Conservation (phyloP, 805 yeast genomes). For the Candida wancherniae region DNA sequence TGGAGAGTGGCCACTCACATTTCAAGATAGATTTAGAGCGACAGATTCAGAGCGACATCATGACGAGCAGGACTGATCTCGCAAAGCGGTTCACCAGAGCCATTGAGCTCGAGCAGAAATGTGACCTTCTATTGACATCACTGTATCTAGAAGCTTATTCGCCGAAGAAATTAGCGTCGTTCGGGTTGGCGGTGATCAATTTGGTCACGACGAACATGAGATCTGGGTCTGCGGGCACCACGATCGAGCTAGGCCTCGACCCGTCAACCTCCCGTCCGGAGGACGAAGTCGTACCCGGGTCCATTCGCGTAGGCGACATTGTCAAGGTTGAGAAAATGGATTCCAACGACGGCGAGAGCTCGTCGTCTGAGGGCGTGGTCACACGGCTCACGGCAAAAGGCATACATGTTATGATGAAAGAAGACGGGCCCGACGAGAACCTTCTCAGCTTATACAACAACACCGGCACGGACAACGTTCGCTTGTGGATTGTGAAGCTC, state of each 20-base stretch:
- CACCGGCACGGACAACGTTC: constrained; percentile 30
- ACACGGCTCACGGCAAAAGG: constrained; percentile 44
- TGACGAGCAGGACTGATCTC: too few relatives aligned
- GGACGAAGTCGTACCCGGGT: constrained; percentile 42
- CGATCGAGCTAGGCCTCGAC: constrained; percentile 60
- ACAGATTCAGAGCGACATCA: too few relatives aligned
- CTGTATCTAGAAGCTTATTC: constrained; percentile 35
- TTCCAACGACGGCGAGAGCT: constrained; percentile 16
- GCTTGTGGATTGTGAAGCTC: constrained; percentile 65
- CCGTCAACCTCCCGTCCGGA: constrained; percentile 34
- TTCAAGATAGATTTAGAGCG: too few relatives aligned
- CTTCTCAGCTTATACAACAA: constrained; percentile 44
- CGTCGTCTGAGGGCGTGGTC: constrained; percentile 59
- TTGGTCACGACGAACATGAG: constrained; percentile 54
- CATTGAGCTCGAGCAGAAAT: constrained; percentile 32
- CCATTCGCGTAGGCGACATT: constrained; percentile 70
- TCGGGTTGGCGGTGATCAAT: constrained; percentile 75
- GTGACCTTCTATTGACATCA: constrained; percentile 32
- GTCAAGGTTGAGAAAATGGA: constrained; percentile 55
- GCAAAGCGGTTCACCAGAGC: constrained; percentile 25
- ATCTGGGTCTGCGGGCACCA: constrained; percentile 76
- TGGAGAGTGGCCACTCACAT: too few relatives aligned
- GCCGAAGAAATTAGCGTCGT: constrained; percentile 59
- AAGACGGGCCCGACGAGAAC: constrained; percentile 43
- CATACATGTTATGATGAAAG: constrained; percentile 57